phyloP scores from a whole-genome alignment of 2,329 filamentous ascomycete genomes.

The Colletotrichum noveboracense region DNA sequence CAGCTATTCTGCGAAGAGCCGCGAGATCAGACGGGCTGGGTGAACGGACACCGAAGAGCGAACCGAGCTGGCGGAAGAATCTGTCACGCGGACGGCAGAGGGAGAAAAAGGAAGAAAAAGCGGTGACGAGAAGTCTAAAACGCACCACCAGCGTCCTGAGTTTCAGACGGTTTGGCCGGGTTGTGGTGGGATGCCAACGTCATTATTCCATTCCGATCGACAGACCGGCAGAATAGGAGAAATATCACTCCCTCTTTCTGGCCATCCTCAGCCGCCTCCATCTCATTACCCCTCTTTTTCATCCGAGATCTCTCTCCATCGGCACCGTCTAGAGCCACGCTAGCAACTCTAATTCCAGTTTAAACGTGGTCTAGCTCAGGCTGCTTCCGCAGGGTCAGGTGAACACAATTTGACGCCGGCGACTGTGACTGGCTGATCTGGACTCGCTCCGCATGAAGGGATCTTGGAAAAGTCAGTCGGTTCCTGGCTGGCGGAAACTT shows the following conservation, averaged over 20 bases:
- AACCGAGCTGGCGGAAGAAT: neutral
- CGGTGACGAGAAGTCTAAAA: neutral
- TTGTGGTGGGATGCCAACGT: neutral
- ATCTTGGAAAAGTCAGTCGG: neutral
- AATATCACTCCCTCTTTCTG: neutral
- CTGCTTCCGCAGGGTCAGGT: neutral
- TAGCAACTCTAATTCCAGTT: neutral
- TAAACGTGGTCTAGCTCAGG: neutral
- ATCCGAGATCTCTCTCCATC: neutral
- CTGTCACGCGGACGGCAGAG: neutral
- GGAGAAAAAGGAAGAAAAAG: neutral
- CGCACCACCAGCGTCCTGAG: neutral
- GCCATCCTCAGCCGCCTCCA: neutral
- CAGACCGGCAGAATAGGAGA: neutral
- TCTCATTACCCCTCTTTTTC: constrained; percentile 1
- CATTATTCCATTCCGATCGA: neutral
- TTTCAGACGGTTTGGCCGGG: neutral
- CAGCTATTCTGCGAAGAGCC: neutral
- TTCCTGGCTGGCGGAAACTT: constrained; percentile 1
- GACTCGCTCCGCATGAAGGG: neutral
- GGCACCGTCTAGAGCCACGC: neutral
- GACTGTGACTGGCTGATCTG: neutral
- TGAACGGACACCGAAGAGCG: neutral
- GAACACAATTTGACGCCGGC: neutral
- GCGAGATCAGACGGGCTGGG: neutral